Percentiles rank a stretch among this genome's conserved stretches.
Conservation (phyloP, 2,329 filamentous ascomycete species). For the Talaromyces albobiverticillius region DNA sequence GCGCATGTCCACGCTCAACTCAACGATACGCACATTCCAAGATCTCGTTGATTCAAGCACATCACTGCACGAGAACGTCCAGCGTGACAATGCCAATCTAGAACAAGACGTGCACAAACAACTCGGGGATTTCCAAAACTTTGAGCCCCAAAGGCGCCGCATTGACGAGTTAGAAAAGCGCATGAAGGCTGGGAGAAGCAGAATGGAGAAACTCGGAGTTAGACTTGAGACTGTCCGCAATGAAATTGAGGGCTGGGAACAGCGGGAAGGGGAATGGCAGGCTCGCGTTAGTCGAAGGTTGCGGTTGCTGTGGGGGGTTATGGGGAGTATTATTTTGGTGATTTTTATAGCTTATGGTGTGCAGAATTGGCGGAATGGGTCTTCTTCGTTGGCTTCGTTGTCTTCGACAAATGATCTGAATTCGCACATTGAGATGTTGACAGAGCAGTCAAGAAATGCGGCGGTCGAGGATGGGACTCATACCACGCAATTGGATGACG, state of each 20-base stretch:
- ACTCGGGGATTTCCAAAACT: conserved; percentile 35
- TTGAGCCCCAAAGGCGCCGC: conserved; percentile 35
- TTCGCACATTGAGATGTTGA: background rate
- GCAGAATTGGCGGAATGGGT: conserved; percentile 23
- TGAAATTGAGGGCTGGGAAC: conserved; percentile 43
- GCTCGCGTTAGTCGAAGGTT: conserved; percentile 35
- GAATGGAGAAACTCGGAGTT: conserved; percentile 34
- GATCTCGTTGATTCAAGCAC: conserved; percentile 36
- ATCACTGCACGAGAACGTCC: conserved; percentile 36
- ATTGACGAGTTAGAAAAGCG: conserved; percentile 37
- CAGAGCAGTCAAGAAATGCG: background rate
- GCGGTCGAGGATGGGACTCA: too few species aligned
- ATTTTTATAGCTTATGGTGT: conserved; percentile 28
- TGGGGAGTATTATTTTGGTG: conserved; percentile 26
- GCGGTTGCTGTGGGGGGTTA: conserved; percentile 36
- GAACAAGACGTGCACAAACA: conserved; percentile 37
- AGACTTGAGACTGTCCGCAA: conserved; percentile 38
- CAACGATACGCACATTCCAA: conserved; percentile 41
- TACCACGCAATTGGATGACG: background rate
- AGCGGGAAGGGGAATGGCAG: conserved; percentile 42
- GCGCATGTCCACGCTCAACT: conserved; percentile 39
- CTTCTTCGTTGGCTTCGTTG: background rate
- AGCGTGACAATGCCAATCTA: conserved; percentile 32
- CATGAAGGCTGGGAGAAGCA: conserved; percentile 34
- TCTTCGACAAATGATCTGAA: conserved; percentile 6